These are phyloP conservation scores for Leptographium procerum DNA, from an alignment of 2,329 filamentous ascomycete species.

Conservation along the genomic window DNA sequence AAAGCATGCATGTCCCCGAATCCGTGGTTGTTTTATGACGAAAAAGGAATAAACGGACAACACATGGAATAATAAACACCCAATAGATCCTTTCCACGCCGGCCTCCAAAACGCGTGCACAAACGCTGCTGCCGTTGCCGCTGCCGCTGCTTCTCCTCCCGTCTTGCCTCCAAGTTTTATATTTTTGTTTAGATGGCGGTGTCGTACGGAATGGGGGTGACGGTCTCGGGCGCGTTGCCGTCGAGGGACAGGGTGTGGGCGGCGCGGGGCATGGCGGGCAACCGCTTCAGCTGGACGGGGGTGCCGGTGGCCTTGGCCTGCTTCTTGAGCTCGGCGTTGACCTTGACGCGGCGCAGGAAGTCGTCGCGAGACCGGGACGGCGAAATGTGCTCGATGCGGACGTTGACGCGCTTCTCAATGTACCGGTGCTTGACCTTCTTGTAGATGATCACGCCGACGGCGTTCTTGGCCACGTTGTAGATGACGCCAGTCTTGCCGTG, in stretches of 20 bases:
- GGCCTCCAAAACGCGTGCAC: not conserved
- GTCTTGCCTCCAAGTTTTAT: not conserved
- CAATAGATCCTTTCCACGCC: not conserved
- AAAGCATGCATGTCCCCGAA: constrained; percentile 4
- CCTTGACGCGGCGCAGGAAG: constrained; percentile 93
- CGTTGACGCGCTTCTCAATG: constrained; percentile 99
- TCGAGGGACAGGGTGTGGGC: constrained; percentile 45
- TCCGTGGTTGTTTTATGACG: constrained; percentile 1
- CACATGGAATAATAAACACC: constrained; percentile 3
- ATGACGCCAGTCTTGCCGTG: constrained; percentile 97
- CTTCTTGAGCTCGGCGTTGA: constrained; percentile 85
- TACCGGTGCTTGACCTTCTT: constrained; percentile 99
- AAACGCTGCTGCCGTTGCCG: not conserved
- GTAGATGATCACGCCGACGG: constrained; percentile 98
- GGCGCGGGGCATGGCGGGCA: constrained; percentile 67
- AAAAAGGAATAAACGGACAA: constrained; percentile 2
- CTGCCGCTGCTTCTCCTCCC: not conserved
- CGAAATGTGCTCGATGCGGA: constrained; percentile 94
- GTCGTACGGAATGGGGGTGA: constrained; percentile 65
- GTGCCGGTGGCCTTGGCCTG: constrained; percentile 84
- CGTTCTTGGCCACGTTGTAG: constrained; percentile 98
- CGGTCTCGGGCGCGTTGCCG: constrained; percentile 16
- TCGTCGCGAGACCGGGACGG: constrained; percentile 93
- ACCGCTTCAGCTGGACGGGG: constrained; percentile 87
- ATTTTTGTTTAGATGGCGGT: constrained; percentile 68